Base-by-base conservation (phyloP, 305 asterid species). In the Ajuga reptans region DNA sequence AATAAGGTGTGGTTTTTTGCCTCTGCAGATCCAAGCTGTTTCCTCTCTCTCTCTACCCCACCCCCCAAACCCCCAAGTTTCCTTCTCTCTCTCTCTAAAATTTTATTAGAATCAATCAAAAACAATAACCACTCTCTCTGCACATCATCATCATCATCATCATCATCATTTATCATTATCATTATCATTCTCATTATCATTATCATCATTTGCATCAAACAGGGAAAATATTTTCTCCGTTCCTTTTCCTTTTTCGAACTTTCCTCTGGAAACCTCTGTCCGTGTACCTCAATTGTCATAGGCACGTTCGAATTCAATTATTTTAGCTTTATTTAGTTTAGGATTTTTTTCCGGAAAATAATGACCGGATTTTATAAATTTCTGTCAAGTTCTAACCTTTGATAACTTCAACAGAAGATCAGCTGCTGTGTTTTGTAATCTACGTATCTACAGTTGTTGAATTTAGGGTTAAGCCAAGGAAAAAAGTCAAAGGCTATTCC, bases 1-100 rank as follows among this genome's bases (percentile, higher is more conserved):
- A 66, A 43, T 66, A 79, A 79, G 69, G 68, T 81, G 85, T 81
- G 85, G 81, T 72, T 73, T 77, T 70, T 63, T 52, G 80, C 73
- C 85, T 72, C 66, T 52, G 68, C 71, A 63, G 80, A 77, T 77
- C 84, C 84, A 24, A 73, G 72, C 79, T 80, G 72, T 69, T 64
- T 15, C 69, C 69, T 69, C 67, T 39, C 63, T 64, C 73, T 64
- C 57, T 34, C 53, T 10, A 21, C 27, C 27, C 27, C 1, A 21
- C 8, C 45, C 61, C 36, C 5, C 27, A 1, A 21, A 21, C 58
- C 42, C 52, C 51, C 62, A 54, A 31, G 11, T 52, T 16, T 15
- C 10, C 31, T 29, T 68, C 51, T 69, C 74, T 71, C 78, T 55
- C 27, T 21, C 27, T n/a, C 68, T 37, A 6, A 46, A 62, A 42